Conservation (phyloP, 1,284 basidiomycete species). For the Termitomyces sp. region DNA sequence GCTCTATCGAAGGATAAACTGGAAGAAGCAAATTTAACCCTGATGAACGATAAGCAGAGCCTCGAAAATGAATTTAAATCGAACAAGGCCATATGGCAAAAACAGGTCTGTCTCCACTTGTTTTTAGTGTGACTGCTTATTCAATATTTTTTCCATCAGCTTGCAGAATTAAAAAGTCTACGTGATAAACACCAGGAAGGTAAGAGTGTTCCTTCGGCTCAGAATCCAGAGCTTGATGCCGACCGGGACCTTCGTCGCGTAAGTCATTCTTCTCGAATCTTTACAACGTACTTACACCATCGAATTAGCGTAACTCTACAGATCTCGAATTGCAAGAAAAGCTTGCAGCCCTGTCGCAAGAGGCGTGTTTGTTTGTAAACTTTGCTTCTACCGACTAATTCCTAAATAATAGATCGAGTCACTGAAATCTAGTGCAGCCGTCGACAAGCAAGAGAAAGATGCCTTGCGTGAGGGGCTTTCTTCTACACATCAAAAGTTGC, state of each 20-base stretch:
- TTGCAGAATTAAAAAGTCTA: not conserved
- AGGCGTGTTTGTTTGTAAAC: not conserved
- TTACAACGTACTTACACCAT: not conserved
- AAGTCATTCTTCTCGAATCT: not conserved
- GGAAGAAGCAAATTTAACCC: not conserved
- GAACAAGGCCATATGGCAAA: not conserved
- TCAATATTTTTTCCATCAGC: not conserved
- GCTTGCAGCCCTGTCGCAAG: not conserved
- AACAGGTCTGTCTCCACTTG: not conserved
- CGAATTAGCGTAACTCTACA: not conserved
- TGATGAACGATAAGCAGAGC: not conserved
- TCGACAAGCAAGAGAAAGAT: slow-evolving; percentile 1
- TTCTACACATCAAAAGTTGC: slow-evolving; percentile 1
- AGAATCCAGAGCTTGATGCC: not conserved
- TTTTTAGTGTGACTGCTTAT: not conserved
- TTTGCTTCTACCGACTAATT: not conserved
- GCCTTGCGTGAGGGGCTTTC: slow-evolving; percentile 1
- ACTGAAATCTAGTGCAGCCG: not conserved
- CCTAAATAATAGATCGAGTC: not conserved
- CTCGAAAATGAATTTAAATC: not conserved
- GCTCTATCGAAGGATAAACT: not conserved
- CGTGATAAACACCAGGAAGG: not conserved
- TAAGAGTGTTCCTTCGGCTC: not conserved
- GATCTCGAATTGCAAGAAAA: not conserved
- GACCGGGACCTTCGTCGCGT: not conserved